These are phyloP conservation scores for Phytophthora sp. DNA, from an alignment of 352 stramenopile genomes.

Conservation along the genomic window DNA sequence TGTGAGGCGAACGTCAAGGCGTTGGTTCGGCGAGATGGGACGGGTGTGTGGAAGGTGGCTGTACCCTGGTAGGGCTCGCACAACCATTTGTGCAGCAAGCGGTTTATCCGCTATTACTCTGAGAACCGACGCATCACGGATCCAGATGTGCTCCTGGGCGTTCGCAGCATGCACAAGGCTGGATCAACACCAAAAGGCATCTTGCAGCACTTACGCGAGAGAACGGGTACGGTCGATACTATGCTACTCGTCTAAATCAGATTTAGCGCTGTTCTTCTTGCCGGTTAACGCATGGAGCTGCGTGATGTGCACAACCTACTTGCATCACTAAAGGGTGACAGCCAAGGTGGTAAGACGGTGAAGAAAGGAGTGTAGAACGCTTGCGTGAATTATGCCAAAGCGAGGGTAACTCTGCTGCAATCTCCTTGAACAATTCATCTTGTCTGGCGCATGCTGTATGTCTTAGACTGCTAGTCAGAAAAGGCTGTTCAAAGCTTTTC, in stretches of 20 bases:
- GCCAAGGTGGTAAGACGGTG: background rate
- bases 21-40: background rate
- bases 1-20: slow-evolving; percentile 6
- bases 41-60: background rate
- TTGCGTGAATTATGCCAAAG: slow-evolving; percentile 12
- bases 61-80: background rate
- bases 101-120: background rate
- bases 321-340: background rate
- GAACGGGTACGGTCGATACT: slow-evolving; percentile 3
- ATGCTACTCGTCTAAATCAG: background rate
- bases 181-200: slow-evolving; percentile 9
- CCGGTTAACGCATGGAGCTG: slow-evolving; percentile 5
- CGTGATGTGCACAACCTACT: slow-evolving; percentile 12
- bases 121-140: background rate
- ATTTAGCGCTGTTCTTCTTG: background rate
- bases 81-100: background rate
- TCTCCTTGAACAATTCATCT: slow-evolving; percentile 12
- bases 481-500: slow-evolving; percentile 17
- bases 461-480: slow-evolving; percentile 11
- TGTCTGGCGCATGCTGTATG: slow-evolving; percentile 3
- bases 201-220: slow-evolving; percentile 3
- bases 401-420: background rate
- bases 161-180: background rate
- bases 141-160: background rate
- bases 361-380: background rate